Conservation (phyloP, 164 flowering plant genomes). For the Tetrastigma voinierianum region DNA sequence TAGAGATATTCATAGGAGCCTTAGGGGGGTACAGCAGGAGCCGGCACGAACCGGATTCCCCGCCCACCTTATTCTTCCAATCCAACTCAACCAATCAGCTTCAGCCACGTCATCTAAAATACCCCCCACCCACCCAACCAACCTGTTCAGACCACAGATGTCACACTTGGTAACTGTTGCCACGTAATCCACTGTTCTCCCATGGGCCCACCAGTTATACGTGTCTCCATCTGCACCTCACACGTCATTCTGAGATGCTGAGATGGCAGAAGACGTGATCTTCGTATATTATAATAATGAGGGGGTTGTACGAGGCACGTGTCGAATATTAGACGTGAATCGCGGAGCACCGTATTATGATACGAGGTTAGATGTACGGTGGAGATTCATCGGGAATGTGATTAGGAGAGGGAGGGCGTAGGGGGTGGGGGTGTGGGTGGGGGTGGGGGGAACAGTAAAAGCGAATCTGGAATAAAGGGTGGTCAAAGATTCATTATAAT, state of each 20-base stretch:
- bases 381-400: neutral
- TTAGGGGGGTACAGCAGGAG: no score
- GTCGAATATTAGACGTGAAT: constrained; percentile 8
- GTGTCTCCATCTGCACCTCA: neutral
- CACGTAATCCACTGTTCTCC: constrained; percentile 2
- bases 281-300: no score
- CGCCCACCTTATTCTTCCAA: constrained; percentile 5
- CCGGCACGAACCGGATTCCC: constrained; percentile 6
- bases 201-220: constrained; percentile 2
- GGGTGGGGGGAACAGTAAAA: constrained; percentile 25
- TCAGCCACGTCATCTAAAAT: constrained; percentile 7
- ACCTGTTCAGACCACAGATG: neutral
- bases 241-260: no score
- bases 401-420: neutral
- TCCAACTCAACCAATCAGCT: neutral
- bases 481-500: constrained; percentile 31
- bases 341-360: constrained; percentile 8
- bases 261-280: no score
- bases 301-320: neutral
- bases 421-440: neutral
- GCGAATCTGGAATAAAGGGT: constrained; percentile 17
- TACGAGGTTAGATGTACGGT: constrained; percentile 26
- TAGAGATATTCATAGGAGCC: no score
- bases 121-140: neutral
- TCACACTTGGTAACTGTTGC: constrained; percentile 36